phyloP scores from a whole-genome alignment of 2,329 filamentous ascomycete genomes.

The Rasamsonia emersonii region DNA sequence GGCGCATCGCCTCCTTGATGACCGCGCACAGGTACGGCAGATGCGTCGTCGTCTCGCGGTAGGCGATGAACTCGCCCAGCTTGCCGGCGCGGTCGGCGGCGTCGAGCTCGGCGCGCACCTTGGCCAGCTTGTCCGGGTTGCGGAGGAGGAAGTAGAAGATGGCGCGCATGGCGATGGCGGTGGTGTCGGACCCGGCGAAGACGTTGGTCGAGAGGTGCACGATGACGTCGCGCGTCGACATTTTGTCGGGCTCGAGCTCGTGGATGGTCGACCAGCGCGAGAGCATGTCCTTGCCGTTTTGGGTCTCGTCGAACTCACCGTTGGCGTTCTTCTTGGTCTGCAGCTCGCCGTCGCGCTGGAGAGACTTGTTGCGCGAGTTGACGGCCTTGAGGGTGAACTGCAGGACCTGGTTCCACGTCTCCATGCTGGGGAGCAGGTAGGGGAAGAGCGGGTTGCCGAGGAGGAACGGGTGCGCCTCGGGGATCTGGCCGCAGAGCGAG shows the following conservation, averaged over 20 bases:
- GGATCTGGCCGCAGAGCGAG: constrained; percentile 20
- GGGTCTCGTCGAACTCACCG: constrained; percentile 11
- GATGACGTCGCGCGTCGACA: constrained; percentile 20
- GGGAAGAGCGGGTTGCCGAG: constrained; percentile 23
- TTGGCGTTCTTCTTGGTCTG: too few species aligned
- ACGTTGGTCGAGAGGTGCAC: too few species aligned
- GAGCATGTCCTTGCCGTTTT: constrained; percentile 22
- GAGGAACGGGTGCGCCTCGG: constrained; percentile 17
- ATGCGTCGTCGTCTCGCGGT: too few species aligned
- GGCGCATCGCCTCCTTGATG: constrained; percentile 13
- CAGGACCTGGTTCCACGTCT: constrained; percentile 25
- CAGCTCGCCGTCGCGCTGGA: constrained; percentile 19
- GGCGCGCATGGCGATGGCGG: constrained; percentile 17
- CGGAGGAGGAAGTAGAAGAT: constrained; percentile 17
- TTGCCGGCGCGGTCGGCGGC: background rate
- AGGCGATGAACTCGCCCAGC: too few species aligned
- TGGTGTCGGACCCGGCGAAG: constrained; percentile 22
- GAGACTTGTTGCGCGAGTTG: constrained; percentile 17
- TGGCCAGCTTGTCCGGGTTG: constrained; percentile 19
- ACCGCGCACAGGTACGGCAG: constrained; percentile 20
- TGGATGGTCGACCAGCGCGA: constrained; percentile 22
- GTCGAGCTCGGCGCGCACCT: constrained; percentile 33
- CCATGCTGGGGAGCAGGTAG: constrained; percentile 24
- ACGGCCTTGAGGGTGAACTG: constrained; percentile 25
- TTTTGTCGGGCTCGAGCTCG: constrained; percentile 16